phyloP scores from a whole-genome alignment of 2,329 filamentous ascomycete genomes.

The Cryphonectria parasitica region DNA sequence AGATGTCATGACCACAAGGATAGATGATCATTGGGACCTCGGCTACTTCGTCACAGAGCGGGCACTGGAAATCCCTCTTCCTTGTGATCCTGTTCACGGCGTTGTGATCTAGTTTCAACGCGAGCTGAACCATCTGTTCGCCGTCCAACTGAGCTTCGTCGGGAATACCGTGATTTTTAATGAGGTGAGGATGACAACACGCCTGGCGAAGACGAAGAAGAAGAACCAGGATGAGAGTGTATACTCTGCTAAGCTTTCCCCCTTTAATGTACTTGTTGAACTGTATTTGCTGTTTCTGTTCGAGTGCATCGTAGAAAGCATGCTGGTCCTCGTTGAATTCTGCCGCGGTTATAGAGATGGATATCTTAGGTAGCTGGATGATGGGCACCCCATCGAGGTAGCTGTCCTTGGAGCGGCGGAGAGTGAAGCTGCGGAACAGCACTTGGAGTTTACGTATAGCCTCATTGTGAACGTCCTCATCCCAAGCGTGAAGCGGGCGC shows the following conservation, averaged over 20 bases:
- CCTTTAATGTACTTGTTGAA: constrained; percentile 36
- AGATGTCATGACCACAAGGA: constrained; percentile 39
- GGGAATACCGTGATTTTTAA: constrained; percentile 39
- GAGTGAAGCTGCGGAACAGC: constrained; percentile 75
- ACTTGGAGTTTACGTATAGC: constrained; percentile 46
- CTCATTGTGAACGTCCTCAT: background rate
- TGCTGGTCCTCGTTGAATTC: constrained; percentile 67
- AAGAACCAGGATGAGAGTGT: constrained; percentile 76
- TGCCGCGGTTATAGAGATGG: constrained; percentile 61
- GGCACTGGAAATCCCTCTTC: constrained; percentile 13
- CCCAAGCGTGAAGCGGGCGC: constrained; percentile 15
- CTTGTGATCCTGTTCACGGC: constrained; percentile 29
- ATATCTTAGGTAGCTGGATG: constrained; percentile 65
- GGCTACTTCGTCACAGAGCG: background rate
- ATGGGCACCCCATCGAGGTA: constrained; percentile 77
- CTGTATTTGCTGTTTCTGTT: constrained; percentile 33
- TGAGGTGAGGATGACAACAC: constrained; percentile 75
- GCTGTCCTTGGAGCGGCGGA: constrained; percentile 78
- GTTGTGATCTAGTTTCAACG: constrained; percentile 28
- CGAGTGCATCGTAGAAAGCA: constrained; percentile 54
- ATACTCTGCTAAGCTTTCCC: constrained; percentile 51
- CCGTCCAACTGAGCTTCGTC: constrained; percentile 34
- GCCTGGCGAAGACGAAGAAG: constrained; percentile 75
- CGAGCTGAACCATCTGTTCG: constrained; percentile 37
- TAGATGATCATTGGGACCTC: constrained; percentile 35